phyloP scores from a whole-genome alignment of 441 rosid species.

The Adansonia gregorii region DNA sequence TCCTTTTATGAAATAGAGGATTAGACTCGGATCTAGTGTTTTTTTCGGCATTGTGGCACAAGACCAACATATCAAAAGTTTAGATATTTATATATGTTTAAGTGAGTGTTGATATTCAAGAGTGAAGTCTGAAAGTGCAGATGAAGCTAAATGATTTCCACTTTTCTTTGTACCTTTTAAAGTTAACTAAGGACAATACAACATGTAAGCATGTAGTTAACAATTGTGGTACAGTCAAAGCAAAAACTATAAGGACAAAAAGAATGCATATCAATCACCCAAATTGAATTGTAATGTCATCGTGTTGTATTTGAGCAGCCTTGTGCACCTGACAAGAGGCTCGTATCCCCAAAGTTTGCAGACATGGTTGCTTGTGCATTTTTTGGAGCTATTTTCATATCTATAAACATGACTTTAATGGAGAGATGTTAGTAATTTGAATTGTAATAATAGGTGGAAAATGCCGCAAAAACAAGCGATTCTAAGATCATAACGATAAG shows the following conservation, averaged over 20 bases:
- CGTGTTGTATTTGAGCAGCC: neutral
- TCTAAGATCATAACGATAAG: neutral
- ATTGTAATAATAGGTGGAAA: neutral
- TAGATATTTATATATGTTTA: neutral
- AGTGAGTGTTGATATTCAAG: neutral
- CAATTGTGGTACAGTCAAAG: neutral
- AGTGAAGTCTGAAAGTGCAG: neutral
- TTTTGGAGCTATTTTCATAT: neutral
- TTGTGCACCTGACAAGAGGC: neutral
- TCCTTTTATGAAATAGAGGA: neutral
- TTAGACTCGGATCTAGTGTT: neutral
- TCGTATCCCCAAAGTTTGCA: neutral
- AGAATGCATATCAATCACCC: neutral
- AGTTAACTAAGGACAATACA: neutral
- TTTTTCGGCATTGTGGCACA: neutral
- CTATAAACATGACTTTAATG: neutral
- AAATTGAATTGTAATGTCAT: neutral
- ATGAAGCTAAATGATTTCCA: neutral
- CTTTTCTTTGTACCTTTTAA: neutral
- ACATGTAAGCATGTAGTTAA: neutral
- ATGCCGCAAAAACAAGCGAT: neutral
- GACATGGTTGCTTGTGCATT: neutral
- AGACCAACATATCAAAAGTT: neutral
- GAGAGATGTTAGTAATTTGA: neutral
- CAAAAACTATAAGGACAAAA: neutral